Evolutionary conservation across 257 asterid genomes (phyloP).

Genomic region (Petunia secreta): DNA sequence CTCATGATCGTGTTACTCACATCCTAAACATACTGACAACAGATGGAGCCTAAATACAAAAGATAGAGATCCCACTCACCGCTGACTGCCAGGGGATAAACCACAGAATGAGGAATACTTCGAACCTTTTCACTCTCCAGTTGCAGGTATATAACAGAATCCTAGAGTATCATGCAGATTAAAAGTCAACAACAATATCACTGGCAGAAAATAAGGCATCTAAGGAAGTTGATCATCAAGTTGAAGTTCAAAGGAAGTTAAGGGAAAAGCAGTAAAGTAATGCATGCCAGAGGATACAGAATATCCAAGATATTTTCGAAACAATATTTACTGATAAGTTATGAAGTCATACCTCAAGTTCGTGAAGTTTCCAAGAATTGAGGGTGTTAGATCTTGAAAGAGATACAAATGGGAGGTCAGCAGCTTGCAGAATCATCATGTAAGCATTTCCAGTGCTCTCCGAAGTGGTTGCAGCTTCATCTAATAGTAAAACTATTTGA

Average conservation of each 20-base stretch:
- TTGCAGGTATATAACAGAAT: conserved; percentile 50
- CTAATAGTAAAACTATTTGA: conserved; percentile 69
- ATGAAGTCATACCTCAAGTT: conserved; percentile 58
- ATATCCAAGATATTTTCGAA: background rate
- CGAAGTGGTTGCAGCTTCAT: conserved; percentile 54
- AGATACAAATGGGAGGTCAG: conserved; percentile 70
- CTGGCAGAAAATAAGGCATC: background rate
- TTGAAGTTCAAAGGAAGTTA: background rate
- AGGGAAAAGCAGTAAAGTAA: background rate
- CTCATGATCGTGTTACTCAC: conserved; percentile 5
- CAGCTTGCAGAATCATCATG: conserved; percentile 74
- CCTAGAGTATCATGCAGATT: conserved; percentile 48
- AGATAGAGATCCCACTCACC: conserved; percentile 51
- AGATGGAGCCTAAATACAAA: background rate
- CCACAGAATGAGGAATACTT: conserved; percentile 69
- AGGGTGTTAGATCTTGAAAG: conserved; percentile 53
- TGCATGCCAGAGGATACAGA: conserved; percentile 9
- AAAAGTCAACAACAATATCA: conserved; percentile 14
- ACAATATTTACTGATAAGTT: background rate
- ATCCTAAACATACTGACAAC: background rate
- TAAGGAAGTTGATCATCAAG: conserved; percentile 1
- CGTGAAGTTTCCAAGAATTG: conserved; percentile 59
- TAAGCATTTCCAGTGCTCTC: conserved; percentile 80
- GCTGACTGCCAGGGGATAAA: conserved; percentile 92
- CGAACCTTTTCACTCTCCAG: conserved; percentile 83